Evolutionary conservation across 78 protist genomes (phyloP), one percentile per base, ranked within the genome.

Genomic region (Dictyostelium citrinum): DNA sequence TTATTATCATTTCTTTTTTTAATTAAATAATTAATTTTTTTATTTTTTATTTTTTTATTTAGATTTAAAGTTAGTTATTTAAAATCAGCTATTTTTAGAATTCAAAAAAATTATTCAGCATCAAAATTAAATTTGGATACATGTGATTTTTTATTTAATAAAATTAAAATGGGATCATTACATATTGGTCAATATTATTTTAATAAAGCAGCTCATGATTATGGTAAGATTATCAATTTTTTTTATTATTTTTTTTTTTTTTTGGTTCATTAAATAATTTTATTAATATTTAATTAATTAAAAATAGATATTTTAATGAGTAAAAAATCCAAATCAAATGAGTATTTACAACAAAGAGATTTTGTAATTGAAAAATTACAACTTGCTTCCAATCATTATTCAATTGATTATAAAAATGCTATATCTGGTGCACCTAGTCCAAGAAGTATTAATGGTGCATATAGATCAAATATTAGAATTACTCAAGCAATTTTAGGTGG

Each of bases 71-170:
- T 88, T 64, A 67, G 83, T 58, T 88, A 88, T 68, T 46, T 88
- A 22, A 88, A 88, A 46, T 88, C 93, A 20, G 78, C 80, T 2
- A 78, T 88, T 17, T 88, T 51, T 67, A 58, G 93, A 78, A 88
- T 88, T 31, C 93, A 88, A 78, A 88, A 88, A 39, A 88, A 88
- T 35, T 88, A 67, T 16, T 60, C 93, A 12, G 93, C 93, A 1
- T 61, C 93, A 20, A 88, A 88, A 46, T 78, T 88, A 79, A 81
- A 88, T 79, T 49, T 88, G 6, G 93, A 88, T 68, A 88, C 82
- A 31, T 88, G 93, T 67, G 93, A 88, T 43, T 88, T 78, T 67
- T 78, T 88, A 46, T 41, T 37, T 6, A 41, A 33, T 9, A 88
- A 88, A 79, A 78, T 88, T 16, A 70, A 46, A 14, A 61, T 88